Conservation (phyloP, 2,329 filamentous ascomycete species). For the Diplodia sapinea region DNA sequence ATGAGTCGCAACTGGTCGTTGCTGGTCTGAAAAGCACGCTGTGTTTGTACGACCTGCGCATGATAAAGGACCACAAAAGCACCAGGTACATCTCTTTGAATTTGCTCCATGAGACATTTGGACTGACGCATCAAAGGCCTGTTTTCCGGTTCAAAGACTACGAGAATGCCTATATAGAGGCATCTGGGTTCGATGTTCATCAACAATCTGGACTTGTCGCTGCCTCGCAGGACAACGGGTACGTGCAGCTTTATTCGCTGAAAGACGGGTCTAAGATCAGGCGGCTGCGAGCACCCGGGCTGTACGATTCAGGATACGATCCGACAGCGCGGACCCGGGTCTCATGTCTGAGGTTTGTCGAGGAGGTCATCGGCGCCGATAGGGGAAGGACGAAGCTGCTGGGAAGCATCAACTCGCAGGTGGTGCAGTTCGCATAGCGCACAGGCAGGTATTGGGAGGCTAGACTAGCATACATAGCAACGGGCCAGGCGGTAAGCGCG, state of each 20-base stretch:
- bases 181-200: conserved; percentile 42
- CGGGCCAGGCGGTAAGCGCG: conserved; percentile 7
- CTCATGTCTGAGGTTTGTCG: conserved; percentile 41
- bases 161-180: conserved; percentile 38
- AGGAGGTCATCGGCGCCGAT: conserved; percentile 36
- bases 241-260: conserved; percentile 42
- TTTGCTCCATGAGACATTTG: background rate
- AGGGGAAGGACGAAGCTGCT: conserved; percentile 32
- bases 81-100: conserved; percentile 31
- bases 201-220: conserved; percentile 42
- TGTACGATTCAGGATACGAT: conserved; percentile 1
- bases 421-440: conserved; percentile 24
- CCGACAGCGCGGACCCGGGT: conserved; percentile 31
- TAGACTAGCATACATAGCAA: background rate
- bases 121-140: conserved; percentile 35
- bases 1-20: conserved; percentile 31
- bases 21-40: conserved; percentile 28
- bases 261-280: conserved; percentile 43
- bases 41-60: conserved; percentile 35
- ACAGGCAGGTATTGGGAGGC: background rate
- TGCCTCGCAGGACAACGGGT: conserved; percentile 39
- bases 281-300: background rate
- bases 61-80: conserved; percentile 35
- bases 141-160: conserved; percentile 38
- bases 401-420: conserved; percentile 23